These are phyloP conservation scores for Moesziomyces parantarcticus DNA, from an alignment of 1,284 basidiomycete genomes.

Conservation along the genomic window DNA sequence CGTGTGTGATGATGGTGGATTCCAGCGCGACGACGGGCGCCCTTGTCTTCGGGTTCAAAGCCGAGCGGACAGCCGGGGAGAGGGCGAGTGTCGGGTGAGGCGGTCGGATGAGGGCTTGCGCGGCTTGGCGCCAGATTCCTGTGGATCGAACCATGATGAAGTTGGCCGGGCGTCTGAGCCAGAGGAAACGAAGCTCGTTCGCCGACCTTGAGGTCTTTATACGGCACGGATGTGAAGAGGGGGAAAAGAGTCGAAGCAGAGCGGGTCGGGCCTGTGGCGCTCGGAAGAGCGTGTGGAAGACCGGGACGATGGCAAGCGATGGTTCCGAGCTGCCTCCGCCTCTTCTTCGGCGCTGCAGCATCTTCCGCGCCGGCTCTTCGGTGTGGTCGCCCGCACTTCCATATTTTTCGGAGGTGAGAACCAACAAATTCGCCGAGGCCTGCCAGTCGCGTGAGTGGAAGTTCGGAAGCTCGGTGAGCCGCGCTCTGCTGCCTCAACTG, in stretches of 20 bases:
- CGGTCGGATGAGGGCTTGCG: conserved; percentile 17
- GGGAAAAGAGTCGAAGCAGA: too few relatives aligned
- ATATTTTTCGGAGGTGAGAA: neutral
- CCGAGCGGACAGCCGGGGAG: conserved; percentile 24
- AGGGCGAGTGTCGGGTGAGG: conserved; percentile 31
- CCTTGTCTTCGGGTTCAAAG: conserved; percentile 15
- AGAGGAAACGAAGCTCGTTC: too few relatives aligned
- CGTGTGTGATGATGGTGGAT: conserved; percentile 91
- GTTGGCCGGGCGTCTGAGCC: neutral
- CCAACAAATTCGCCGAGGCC: conserved; percentile 19
- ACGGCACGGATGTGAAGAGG: too few relatives aligned
- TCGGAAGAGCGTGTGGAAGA: neutral
- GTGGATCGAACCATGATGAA: conserved; percentile 32
- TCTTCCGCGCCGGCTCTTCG: conserved; percentile 16
- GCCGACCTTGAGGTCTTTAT: too few relatives aligned
- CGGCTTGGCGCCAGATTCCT: conserved; percentile 33
- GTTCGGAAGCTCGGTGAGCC: conserved; percentile 34
- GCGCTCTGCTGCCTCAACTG: neutral
- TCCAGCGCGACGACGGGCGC: conserved; percentile 72
- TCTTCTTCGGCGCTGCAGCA: neutral
- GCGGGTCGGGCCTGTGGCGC: too few relatives aligned
- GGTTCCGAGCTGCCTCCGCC: too few relatives aligned
- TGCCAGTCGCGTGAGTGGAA: conserved; percentile 1
- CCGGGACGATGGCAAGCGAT: neutral
- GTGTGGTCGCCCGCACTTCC: conserved; percentile 2